Base-by-base conservation (phyloP, 169 alveolate genomes). In the Pseudocohnilembus persalinus region DNA sequence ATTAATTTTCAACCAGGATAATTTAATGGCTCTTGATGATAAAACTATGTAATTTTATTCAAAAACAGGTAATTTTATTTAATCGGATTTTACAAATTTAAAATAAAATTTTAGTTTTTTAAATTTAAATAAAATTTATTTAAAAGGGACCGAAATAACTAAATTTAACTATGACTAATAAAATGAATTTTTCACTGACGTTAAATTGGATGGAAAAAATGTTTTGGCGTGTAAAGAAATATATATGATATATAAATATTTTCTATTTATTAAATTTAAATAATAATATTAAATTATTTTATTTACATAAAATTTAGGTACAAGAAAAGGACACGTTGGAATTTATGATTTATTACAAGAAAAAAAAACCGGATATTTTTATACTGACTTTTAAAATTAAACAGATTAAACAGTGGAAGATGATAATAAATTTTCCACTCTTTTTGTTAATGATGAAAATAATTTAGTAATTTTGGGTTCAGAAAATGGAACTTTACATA, bases 301-400 rank as follows among this genome's bases (percentile, higher is more conserved):
- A 15, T 15, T 15, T 73, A 15, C 26, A n/a, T 73, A 6, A 15
- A 15, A 15, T 29, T 29, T n/a, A 79, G 84, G 34, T 34, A 79
- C 84, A 49, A 79, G 63, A 20, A 79, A 64, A 63, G 84, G 84
- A 28, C 84, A 79, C 31, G 29, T 79, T n/a, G 76, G 65, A 29
- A 79, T 79, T 11, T 79, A 35, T 27, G 84, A 79, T 79, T 79
- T 79, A 63, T 72, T 79, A 32, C n/a, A 68, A 29, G 84, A 79
- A 63, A 79, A 79, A 49, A 79, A 79, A 64, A 49, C 49, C 26
- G 76, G 84, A 26, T 30, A 49, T 27, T 79, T 49, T 49, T 79
- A 34, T 79, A 79, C 34, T 16, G 49, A 79, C 49, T 79, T 25
- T 64, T 49, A 49, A 49, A 11, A 4, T 11, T 49, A 4, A 11